Percentiles rank a stretch among this genome's conserved stretches.
phyloP scores from a whole-genome alignment of 306 rosid genomes.

The Gastrolobium bilobum region DNA sequence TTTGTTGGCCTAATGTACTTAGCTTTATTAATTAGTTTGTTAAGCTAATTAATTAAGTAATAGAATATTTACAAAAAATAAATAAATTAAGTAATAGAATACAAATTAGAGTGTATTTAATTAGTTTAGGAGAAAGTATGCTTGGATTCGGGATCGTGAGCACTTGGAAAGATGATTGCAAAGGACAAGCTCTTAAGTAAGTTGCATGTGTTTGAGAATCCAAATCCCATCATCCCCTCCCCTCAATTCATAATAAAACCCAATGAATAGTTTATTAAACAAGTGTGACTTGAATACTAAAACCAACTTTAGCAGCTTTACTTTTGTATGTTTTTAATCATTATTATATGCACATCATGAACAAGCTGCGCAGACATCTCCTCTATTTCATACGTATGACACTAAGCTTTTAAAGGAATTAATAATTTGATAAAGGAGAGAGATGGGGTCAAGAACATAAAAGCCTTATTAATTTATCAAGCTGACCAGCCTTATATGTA shows the following conservation, averaged over 20 bases:
- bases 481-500: slow-evolving; percentile 43
- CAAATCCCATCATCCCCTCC: slow-evolving; percentile 66
- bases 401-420: slow-evolving; percentile 49
- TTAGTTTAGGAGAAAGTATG: slow-evolving; percentile 44
- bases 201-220: slow-evolving; percentile 89
- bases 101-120: slow-evolving; percentile 22
- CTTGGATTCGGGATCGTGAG: slow-evolving; percentile 76
- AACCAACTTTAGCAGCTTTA: slow-evolving; percentile 53
- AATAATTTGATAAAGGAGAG: slow-evolving; percentile 38
- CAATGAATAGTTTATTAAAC: not conserved
- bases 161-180: slow-evolving; percentile 83
- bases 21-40: slow-evolving; percentile 33
- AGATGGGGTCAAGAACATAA: slow-evolving; percentile 57
- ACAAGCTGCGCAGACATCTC: slow-evolving; percentile 51
- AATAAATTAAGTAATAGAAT: slow-evolving; percentile 34
- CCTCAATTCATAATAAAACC: slow-evolving; percentile 27
- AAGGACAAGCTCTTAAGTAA: slow-evolving; percentile 72
- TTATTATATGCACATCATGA: slow-evolving; percentile 47
- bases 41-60: slow-evolving; percentile 17
- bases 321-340: slow-evolving; percentile 46
- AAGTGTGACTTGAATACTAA: slow-evolving; percentile 36
- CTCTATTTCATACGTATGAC: slow-evolving; percentile 52
- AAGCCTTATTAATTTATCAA: slow-evolving; percentile 49
- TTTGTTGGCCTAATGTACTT: slow-evolving; percentile 38
- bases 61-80: too few relatives aligned